Evolutionary conservation across 805 yeast genomes (phyloP).

Genomic region (Jamesozyma spencerorum): DNA sequence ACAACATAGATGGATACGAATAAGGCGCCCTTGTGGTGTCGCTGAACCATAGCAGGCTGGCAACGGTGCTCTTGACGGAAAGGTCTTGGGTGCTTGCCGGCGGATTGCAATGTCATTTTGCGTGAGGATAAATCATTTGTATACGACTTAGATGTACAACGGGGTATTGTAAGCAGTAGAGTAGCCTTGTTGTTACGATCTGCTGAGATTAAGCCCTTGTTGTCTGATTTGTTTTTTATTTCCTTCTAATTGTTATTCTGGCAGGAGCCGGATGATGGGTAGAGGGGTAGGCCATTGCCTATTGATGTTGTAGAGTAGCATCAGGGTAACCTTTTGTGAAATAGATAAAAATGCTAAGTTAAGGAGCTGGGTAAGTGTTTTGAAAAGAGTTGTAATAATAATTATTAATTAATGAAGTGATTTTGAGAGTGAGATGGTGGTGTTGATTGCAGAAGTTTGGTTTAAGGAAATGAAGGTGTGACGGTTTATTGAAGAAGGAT

Average conservation of each 20-base stretch:
- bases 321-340: no score
- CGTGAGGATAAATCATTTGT: constrained; percentile 41
- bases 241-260: neutral
- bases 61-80: constrained; percentile 32
- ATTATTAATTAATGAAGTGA: no score
- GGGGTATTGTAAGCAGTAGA: constrained; percentile 42
- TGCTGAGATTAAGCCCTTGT: constrained; percentile 33
- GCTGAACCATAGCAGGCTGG: constrained; percentile 37
- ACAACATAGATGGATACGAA: constrained; percentile 36
- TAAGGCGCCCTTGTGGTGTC: constrained; percentile 34
- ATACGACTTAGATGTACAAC: constrained; percentile 39
- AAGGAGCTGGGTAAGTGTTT: no score
- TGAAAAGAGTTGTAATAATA: no score
- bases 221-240: constrained; percentile 13
- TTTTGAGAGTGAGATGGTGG: no score
- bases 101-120: constrained; percentile 37
- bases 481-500: no score
- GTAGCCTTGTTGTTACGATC: constrained; percentile 40
- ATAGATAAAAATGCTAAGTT: no score
- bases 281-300: no score
- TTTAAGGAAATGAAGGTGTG: no score
- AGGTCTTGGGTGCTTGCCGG: constrained; percentile 35
- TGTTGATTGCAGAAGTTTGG: no score
- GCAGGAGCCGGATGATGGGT: neutral
- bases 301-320: no score